Percentiles rank a stretch among this genome's conserved stretches.
phyloP scores from a whole-genome alignment of 768 basidiomycete species.

The Cyclocybe cylindracea region DNA sequence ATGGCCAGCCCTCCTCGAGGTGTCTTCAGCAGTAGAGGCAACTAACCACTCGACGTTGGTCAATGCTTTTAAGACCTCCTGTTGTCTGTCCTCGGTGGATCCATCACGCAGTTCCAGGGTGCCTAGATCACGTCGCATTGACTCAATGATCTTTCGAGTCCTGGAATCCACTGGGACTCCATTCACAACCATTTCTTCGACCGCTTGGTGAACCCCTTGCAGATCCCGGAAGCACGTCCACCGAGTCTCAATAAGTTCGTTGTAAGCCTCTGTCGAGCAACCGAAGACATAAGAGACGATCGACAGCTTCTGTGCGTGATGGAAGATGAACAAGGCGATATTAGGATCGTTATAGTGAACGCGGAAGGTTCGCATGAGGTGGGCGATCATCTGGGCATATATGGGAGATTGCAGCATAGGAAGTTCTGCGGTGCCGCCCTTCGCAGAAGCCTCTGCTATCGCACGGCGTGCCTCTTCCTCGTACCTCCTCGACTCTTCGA shows the following conservation, averaged over 20 bases:
- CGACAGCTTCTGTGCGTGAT: slow-evolving; percentile 73
- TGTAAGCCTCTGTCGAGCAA: slow-evolving; percentile 86
- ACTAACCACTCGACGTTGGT: slow-evolving; percentile 48
- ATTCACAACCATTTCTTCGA: slow-evolving; percentile 84
- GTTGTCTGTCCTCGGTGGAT: slow-evolving; percentile 44
- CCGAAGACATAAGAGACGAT: slow-evolving; percentile 86
- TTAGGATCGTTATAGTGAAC: slow-evolving; percentile 79
- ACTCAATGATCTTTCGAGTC: slow-evolving; percentile 65
- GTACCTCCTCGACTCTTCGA: slow-evolving; percentile 55
- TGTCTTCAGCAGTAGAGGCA: slow-evolving; percentile 10
- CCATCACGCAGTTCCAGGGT: slow-evolving; percentile 54
- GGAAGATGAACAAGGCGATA: slow-evolving; percentile 80
- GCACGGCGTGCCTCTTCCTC: slow-evolving; percentile 47
- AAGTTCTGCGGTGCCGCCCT: slow-evolving; percentile 22
- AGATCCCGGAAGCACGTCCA: slow-evolving; percentile 88
- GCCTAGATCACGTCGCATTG: slow-evolving; percentile 62
- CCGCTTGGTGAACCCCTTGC: slow-evolving; percentile 65
- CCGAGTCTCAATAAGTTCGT: slow-evolving; percentile 82
- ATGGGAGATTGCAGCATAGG: slow-evolving; percentile 56
- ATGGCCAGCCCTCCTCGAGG: not conserved
- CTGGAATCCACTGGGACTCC: slow-evolving; percentile 65
- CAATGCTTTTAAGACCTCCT: slow-evolving; percentile 54
- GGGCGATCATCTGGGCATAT: slow-evolving; percentile 76
- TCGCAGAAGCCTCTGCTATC: slow-evolving; percentile 26
- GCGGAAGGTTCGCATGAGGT: slow-evolving; percentile 77